These are phyloP conservation scores for Penicillium ochrochloron DNA, from an alignment of 495 filamentous ascomycete genomes.

Conservation along the genomic window DNA sequence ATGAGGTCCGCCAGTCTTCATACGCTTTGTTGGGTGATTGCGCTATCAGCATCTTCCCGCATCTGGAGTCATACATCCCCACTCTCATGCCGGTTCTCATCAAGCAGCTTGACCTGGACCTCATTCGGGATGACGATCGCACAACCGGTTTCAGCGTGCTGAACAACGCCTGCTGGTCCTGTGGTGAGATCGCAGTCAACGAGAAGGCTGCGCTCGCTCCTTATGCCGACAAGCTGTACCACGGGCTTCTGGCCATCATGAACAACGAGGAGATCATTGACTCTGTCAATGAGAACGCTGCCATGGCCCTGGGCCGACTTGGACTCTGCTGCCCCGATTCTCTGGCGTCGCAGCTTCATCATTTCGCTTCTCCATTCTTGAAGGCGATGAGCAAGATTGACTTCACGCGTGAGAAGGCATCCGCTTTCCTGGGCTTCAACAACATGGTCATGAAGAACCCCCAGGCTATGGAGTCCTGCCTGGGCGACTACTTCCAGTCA, in stretches of 20 bases:
- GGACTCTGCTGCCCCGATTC: conserved; percentile 79
- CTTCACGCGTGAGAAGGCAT: conserved; percentile 91
- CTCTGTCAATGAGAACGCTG: conserved; percentile 92
- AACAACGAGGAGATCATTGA: conserved; percentile 82
- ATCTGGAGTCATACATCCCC: conserved; percentile 74
- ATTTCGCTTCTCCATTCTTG: conserved; percentile 81
- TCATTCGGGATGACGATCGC: conserved; percentile 72
- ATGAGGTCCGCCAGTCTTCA: conserved; percentile 94
- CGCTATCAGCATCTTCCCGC: conserved; percentile 90
- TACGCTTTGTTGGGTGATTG: conserved; percentile 97
- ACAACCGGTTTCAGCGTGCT: conserved; percentile 84
- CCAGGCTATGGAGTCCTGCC: conserved; percentile 83
- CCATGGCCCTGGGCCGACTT: conserved; percentile 87
- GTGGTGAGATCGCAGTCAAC: conserved; percentile 89
- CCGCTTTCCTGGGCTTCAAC: conserved; percentile 89
- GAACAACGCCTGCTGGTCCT: conserved; percentile 99
- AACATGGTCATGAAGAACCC: conserved; percentile 85
- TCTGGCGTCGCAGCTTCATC: conserved; percentile 79
- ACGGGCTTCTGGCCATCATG: conserved; percentile 76
- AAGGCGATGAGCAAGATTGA: conserved; percentile 81
- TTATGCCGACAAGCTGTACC: conserved; percentile 76
- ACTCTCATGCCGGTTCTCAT: conserved; percentile 78
- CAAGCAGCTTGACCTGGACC: conserved; percentile 81
- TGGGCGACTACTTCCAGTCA: conserved; percentile 82
- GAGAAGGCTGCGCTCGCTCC: conserved; percentile 80